Evolutionary conservation across 1,139 yeast species (phyloP), one percentile per base, ranked within the genome.

Genomic region (Hyphopichia burtonii): DNA sequence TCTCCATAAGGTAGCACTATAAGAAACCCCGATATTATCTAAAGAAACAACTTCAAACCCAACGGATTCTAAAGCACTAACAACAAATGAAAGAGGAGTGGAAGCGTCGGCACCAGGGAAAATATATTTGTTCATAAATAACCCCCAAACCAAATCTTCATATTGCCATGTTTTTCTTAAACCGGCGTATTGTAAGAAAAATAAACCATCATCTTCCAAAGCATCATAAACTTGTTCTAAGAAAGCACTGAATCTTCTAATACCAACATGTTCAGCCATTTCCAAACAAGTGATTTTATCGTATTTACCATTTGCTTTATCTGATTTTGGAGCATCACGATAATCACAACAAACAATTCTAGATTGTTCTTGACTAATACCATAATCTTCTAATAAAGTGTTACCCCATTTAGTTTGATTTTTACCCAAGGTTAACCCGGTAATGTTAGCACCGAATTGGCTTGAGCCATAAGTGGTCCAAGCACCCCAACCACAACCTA

Each of bases 31-130:
- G 56, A 89, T 85, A 66, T 86, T 89, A 67, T 90, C 97, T 48
- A 86, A 71, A 39, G 87, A 76, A 43, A 83, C 91, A 55, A 87
- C 80, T 71, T 89, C 97, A 63, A 89, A 89, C 3, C 96, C 96
- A 50, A 85, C 81, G 34, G 81, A 82, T 71, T 89, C 97, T 61
- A 90, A 79, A 53, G 80, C 74, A 49, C 84, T 79, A 48, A 84
- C 74, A 51, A 87, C 93, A 63, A 86, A 90, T 44, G 89, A 88
- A 56, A 90, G 78, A 39, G 97, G 96, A 43, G 97, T 90, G 8
- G 96, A 87, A 39, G 96, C 96, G 70, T 89, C 97, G 42, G 96
- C 96, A 69, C 96, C 97, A 37, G 97, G 96, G 89, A 89, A 89
- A 61, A 89, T 83, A 71, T 88, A 89, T 75, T 88, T 89, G 80